Evolutionary conservation across 2,329 filamentous ascomycete genomes (phyloP).

Genomic region (Coleophoma crateriformis): DNA sequence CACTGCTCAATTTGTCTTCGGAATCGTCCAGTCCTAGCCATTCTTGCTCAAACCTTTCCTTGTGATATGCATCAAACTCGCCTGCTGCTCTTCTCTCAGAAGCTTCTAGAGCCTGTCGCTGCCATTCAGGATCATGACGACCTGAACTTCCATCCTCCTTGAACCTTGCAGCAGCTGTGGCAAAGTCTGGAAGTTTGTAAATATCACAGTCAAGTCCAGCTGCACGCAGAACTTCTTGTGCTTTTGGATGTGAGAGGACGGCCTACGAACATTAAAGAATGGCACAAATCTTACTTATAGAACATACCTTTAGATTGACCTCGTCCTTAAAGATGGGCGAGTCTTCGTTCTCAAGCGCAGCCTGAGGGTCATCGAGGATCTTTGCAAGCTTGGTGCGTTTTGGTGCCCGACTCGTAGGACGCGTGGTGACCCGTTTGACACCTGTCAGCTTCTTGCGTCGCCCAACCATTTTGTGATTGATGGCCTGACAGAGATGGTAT

Average conservation of each 20-base stretch:
- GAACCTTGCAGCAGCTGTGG: slow-evolving; percentile 46
- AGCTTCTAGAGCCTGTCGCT: slow-evolving; percentile 46
- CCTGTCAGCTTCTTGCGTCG: too few species aligned
- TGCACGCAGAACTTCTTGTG: slow-evolving; percentile 23
- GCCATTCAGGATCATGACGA: slow-evolving; percentile 51
- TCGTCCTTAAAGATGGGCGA: slow-evolving; percentile 5
- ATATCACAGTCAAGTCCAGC: slow-evolving; percentile 35
- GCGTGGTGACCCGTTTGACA: not conserved
- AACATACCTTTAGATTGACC: slow-evolving; percentile 5
- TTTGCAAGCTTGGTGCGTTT: slow-evolving; percentile 1
- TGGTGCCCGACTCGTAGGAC: not conserved
- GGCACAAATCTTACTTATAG: not conserved
- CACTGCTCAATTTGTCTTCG: too few species aligned
- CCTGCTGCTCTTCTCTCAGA: slow-evolving; percentile 44
- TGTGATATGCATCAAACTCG: slow-evolving; percentile 50
- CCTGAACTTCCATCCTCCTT: slow-evolving; percentile 49
- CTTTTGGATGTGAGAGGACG: slow-evolving; percentile 31
- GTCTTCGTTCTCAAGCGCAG: slow-evolving; percentile 1
- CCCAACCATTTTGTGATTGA: not conserved
- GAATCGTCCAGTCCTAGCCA: slow-evolving; percentile 4
- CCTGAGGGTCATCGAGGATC: not conserved
- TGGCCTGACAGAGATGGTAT: not conserved
- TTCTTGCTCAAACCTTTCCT: slow-evolving; percentile 36
- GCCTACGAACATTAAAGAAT: slow-evolving; percentile 30
- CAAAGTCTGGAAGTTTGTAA: slow-evolving; percentile 31